Base-by-base conservation (phyloP, 2,329 filamentous ascomycete genomes). In the Dactylellina cionopaga region DNA sequence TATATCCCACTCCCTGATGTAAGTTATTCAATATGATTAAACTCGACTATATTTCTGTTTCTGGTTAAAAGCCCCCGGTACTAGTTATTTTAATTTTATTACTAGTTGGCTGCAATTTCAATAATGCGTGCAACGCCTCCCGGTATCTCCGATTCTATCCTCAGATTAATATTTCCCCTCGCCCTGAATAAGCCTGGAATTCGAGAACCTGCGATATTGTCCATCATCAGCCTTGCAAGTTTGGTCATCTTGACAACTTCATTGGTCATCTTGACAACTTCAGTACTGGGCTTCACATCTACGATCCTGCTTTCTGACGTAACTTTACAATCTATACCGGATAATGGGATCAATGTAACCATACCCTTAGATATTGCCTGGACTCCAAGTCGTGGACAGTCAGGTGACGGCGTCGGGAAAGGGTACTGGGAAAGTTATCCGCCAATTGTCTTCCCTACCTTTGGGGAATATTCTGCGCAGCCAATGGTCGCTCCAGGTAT, bases 1-100 rank as follows among this genome's bases (percentile, higher is more conserved):
- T n/a, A 25, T 46, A 24, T 59, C 19, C 54, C 54, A 13, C 25
- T 59, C 9, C 37, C 37, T 29, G 17, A 59, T 33, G 54, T 59
- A 22, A 47, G 37, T 33, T 17, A n/a, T n/a, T n/a, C n/a, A n/a
- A n/a, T n/a, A n/a, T n/a, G n/a, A n/a, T n/a, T n/a, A n/a, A n/a
- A n/a, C n/a, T n/a, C n/a, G n/a, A n/a, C n/a, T n/a, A n/a, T n/a
- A n/a, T n/a, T n/a, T n/a, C n/a, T n/a, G n/a, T n/a, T n/a, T n/a
- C n/a, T n/a, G n/a, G n/a, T n/a, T n/a, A n/a, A n/a, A n/a, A n/a
- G n/a, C n/a, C n/a, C n/a, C n/a, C n/a, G n/a, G n/a, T n/a, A n/a
- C n/a, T n/a, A n/a, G n/a, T 22, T 44, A 44, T 44, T 35, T 35
- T n/a, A 22, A 39, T 35, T 19, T 24, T 52, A 11, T 11, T 11